A percentile compares a stretch with the other conserved stretches of the same genome.
Evolutionary conservation across 169 alveolate genomes (phyloP).

Genomic region (Perkinsus marinus): DNA sequence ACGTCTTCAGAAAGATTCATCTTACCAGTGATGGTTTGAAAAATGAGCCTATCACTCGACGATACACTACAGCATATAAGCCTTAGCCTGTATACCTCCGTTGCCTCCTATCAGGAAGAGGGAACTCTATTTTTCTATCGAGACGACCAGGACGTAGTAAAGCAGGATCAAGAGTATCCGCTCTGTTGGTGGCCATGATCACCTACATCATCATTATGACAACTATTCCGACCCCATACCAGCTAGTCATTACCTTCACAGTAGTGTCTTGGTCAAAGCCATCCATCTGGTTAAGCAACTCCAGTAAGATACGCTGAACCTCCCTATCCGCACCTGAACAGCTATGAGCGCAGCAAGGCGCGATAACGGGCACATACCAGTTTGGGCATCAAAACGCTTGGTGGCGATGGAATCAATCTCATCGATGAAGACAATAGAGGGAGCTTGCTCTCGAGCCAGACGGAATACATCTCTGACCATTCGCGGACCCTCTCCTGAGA

Average conservation of each 20-base stretch:
- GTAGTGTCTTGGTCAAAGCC: constrained; percentile 94
- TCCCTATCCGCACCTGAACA: constrained; percentile 92
- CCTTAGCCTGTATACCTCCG: too few species aligned
- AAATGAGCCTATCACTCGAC: constrained; percentile 33
- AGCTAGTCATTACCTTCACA: constrained; percentile 50
- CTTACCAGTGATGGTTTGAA: constrained; percentile 87
- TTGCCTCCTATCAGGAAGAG: constrained; percentile 95
- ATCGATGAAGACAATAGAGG: constrained; percentile 93
- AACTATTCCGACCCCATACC: background rate
- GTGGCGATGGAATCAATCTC: constrained; percentile 97
- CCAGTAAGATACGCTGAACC: constrained; percentile 92
- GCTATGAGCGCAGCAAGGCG: background rate
- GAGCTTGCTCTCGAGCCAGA: constrained; percentile 89
- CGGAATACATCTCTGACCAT: constrained; percentile 98
- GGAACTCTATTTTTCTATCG: constrained; percentile 94
- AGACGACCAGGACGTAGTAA: constrained; percentile 94
- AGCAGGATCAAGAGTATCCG: constrained; percentile 98
- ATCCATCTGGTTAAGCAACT: constrained; percentile 94
- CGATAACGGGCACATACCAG: constrained; percentile 18
- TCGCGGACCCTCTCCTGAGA: constrained; percentile 91
- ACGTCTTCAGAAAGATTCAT: constrained; percentile 95
- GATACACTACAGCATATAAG: too few species aligned
- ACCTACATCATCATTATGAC: constrained; percentile 30
- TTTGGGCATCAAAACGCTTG: constrained; percentile 55
- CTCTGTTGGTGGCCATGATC: constrained; percentile 98